Conservation (phyloP, 768 basidiomycete species). For the Suillus ampliporus region DNA sequence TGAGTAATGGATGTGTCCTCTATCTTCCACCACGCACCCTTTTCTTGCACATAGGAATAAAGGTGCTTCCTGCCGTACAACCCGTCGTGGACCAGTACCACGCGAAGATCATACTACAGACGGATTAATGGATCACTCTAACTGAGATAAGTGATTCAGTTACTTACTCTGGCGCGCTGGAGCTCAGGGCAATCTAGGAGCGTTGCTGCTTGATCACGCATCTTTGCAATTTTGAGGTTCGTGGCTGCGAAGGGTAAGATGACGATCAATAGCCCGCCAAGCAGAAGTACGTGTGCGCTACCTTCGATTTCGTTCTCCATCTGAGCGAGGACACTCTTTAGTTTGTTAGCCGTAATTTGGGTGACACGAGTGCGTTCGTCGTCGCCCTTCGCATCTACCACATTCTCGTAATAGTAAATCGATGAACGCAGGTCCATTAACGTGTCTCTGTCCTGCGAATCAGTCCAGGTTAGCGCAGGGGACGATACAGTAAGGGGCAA, state of each 20-base stretch:
- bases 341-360: constrained; percentile 49
- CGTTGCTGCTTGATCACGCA: constrained; percentile 49
- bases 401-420: constrained; percentile 73
- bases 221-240: constrained; percentile 50
- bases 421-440: constrained; percentile 64
- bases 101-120: constrained; percentile 79
- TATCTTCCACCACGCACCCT: constrained; percentile 82
- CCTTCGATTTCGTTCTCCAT: constrained; percentile 63
- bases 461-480: neutral
- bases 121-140: neutral
- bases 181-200: constrained; percentile 71
- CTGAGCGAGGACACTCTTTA: constrained; percentile 56
- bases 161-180: constrained; percentile 59
- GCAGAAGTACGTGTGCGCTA: constrained; percentile 24
- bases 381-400: constrained; percentile 57
- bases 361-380: constrained; percentile 51
- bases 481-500: constrained; percentile 7
- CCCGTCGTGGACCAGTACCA: constrained; percentile 79
- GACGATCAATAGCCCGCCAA: constrained; percentile 12
- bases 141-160: neutral
- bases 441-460: constrained; percentile 62
- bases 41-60: constrained; percentile 73
- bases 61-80: constrained; percentile 77
- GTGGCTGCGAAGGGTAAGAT: constrained; percentile 46
- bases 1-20: constrained; percentile 72